Evolutionary conservation across 2,329 filamentous ascomycete species (phyloP).

Genomic region (Penicillium sp.): DNA sequence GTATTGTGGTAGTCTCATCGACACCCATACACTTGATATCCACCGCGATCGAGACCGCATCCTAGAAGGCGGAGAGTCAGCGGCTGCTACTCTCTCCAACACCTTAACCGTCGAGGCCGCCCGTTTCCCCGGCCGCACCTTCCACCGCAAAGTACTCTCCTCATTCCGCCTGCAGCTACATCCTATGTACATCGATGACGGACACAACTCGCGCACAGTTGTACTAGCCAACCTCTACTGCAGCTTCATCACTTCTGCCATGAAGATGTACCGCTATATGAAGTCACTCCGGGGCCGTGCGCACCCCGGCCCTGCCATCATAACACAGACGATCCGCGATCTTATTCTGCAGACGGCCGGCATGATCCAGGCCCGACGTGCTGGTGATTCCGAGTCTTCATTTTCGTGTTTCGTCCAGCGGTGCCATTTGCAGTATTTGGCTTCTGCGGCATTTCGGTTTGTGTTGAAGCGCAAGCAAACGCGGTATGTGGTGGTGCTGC

Average conservation of each 20-base stretch:
- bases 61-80: conserved; percentile 49
- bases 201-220: conserved; percentile 67
- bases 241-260: conserved; percentile 74
- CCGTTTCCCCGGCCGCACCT: conserved; percentile 69
- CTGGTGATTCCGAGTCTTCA: conserved; percentile 18
- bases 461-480: conserved; percentile 72
- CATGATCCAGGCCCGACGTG: conserved; percentile 56
- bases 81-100: conserved; percentile 58
- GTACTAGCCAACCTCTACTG: conserved; percentile 72
- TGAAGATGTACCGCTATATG: conserved; percentile 65
- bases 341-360: conserved; percentile 63
- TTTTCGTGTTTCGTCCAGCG: conserved; percentile 59
- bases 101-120: conserved; percentile 76
- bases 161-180: conserved; percentile 82
- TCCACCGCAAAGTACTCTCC: conserved; percentile 72
- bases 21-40: conserved; percentile 72
- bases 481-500: conserved; percentile 60
- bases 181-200: conserved; percentile 50
- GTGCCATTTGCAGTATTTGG: conserved; percentile 62
- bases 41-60: conserved; percentile 61
- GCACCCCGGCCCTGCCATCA: conserved; percentile 58
- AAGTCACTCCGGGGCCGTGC: conserved; percentile 53
- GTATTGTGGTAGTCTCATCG: conserved; percentile 80
- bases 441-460: conserved; percentile 65
- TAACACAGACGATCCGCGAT: conserved; percentile 64